A percentile compares a stretch with the other conserved stretches of the same genome.
Evolutionary conservation across 1,139 yeast species (phyloP).

Genomic region (Yamadazyma siamensis): DNA sequence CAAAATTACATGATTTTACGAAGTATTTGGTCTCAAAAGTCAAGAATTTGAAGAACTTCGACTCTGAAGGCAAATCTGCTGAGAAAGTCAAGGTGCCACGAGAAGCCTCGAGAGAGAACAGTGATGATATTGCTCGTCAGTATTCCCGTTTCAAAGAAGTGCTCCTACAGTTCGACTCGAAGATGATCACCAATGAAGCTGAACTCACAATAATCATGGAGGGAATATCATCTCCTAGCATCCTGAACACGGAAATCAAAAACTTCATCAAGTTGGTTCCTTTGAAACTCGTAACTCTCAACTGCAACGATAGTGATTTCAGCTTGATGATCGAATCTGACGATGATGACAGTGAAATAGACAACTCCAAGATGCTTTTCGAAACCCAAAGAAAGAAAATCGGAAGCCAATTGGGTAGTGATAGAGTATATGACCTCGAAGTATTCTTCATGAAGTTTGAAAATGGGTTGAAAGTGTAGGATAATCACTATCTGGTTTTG

Average conservation of each 20-base stretch:
- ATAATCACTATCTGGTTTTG: slow-evolving; percentile 5
- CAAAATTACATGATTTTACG: no score
- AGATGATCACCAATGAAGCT: slow-evolving; percentile 13
- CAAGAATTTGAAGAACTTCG: no score
- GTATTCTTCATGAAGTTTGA: slow-evolving; percentile 22
- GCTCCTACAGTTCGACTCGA: slow-evolving; percentile 12
- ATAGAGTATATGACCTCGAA: slow-evolving; percentile 25
- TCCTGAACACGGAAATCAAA: slow-evolving; percentile 10
- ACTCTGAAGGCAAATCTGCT: no score
- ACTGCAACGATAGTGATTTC: slow-evolving; percentile 15
- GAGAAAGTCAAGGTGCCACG: no score
- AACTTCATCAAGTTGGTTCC: slow-evolving; percentile 16
- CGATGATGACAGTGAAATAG: slow-evolving; percentile 18
- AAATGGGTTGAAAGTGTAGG: slow-evolving; percentile 19
- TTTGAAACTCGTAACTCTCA: slow-evolving; percentile 9
- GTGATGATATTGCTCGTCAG: no score
- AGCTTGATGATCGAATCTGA: slow-evolving; percentile 14
- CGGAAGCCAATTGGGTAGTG: slow-evolving; percentile 19
- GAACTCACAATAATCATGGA: slow-evolving; percentile 12
- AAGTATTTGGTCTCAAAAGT: no score
- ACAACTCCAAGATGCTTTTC: slow-evolving; percentile 20
- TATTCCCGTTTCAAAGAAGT: slow-evolving; percentile 8
- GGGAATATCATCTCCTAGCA: slow-evolving; percentile 10
- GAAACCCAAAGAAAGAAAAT: slow-evolving; percentile 22
- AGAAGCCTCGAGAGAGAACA: no score